A percentile compares a stretch with the other conserved stretches of the same genome.
phyloP scores from a whole-genome alignment of 2,329 filamentous ascomycete species.

The Trichoderma citrinoviride region DNA sequence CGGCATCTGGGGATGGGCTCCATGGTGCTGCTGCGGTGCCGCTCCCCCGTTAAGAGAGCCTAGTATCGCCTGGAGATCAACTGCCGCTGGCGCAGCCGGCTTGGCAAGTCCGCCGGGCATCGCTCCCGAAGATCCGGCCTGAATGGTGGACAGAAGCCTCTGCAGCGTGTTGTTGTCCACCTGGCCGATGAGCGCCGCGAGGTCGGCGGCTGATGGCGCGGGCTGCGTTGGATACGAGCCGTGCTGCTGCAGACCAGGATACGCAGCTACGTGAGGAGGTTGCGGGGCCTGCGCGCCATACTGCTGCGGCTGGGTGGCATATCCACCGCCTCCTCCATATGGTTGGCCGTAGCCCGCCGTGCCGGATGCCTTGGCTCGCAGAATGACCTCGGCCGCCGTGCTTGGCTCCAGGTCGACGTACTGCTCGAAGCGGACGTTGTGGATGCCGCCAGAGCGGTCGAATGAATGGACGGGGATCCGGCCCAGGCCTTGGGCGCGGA shows the following conservation, averaged over 20 bases:
- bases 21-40: constrained; percentile 28
- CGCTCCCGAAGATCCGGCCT: constrained; percentile 28
- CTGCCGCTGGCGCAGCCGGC: constrained; percentile 30
- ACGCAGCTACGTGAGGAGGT: constrained; percentile 25
- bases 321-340: constrained; percentile 31
- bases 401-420: constrained; percentile 79
- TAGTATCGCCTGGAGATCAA: constrained; percentile 49
- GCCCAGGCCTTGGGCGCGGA: constrained; percentile 63
- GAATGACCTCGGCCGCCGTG: constrained; percentile 77
- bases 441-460: constrained; percentile 70
- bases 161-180: constrained; percentile 70
- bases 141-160: constrained; percentile 62
- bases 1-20: constrained; percentile 27
- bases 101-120: constrained; percentile 19
- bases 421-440: constrained; percentile 79
- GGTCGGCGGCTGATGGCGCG: constrained; percentile 42
- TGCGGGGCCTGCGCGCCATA: constrained; percentile 34
- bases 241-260: constrained; percentile 29
- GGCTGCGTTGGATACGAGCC: constrained; percentile 36
- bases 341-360: constrained; percentile 33
- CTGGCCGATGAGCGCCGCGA: constrained; percentile 63
- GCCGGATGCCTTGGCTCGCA: constrained; percentile 60
- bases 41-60: constrained; percentile 38
- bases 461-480: constrained; percentile 84
- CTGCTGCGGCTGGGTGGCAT: constrained; percentile 25